Base-by-base conservation (phyloP, 305 asterid genomes). In the Fraxinus albicans region DNA sequence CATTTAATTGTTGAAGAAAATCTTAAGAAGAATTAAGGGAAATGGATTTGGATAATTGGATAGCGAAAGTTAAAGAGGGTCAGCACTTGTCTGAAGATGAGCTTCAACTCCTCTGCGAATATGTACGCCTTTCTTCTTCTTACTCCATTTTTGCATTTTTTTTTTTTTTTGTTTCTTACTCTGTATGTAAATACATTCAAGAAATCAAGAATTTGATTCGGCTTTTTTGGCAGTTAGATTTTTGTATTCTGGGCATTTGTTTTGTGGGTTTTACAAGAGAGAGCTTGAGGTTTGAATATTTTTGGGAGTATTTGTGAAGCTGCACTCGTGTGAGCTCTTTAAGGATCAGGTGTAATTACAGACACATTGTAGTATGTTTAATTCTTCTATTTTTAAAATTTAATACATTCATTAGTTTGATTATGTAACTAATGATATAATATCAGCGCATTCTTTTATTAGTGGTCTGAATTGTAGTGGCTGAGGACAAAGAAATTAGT, bases 91-190 rank as follows among this genome's bases (percentile, higher is more conserved):
- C 99, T 1, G 99, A 96, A 87, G 98, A 94, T 74, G 97, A 96
- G 88, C 98, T 96, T 86, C 99, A 96, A 92, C 97, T 96, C 79
- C 98, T 96, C 58, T 93, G 99, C 88, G 99, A 96, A 96, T 93
- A 93, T 85, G 99, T 96, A 92, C 70, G 82, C 83, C 78, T 76
- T 42, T 35, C 55, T 81, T 81, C 65, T 60, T 65, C 73, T 34
- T 73, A 53, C 58, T 47, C 15, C n/a, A 10, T 21, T 80, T 78
- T 25, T 67, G 75, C 75, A 69, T 38, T 38, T 38, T 38, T 67
- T 38, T 38, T 38, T 38, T 67, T 15, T 25, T 67, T 63, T 21
- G 8, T 34, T 58, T 13, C 8, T 75, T 27, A 10, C 55, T 35
- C 7, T 33, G 9, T 79, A 3, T 63, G 21, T 55, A 29, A 12